Evolutionary conservation across 1,139 yeast genomes (phyloP).

Genomic region (Hansenula anomala): DNA sequence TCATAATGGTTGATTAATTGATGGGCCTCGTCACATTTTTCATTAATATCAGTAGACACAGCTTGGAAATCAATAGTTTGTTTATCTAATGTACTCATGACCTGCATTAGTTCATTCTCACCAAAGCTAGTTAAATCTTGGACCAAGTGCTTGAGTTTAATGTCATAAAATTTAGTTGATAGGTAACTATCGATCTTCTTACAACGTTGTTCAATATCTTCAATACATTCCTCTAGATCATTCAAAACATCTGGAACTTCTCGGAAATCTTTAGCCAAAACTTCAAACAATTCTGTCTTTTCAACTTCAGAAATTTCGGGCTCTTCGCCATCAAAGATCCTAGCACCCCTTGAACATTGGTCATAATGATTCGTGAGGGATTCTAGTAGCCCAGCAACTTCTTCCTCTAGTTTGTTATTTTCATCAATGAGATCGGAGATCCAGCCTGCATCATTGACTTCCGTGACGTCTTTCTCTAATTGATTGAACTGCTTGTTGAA

Average conservation of each 20-base stretch:
- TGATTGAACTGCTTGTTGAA: slow-evolving; percentile 14
- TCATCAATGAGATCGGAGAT: slow-evolving; percentile 24
- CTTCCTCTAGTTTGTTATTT: slow-evolving; percentile 56
- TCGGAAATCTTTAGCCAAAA: slow-evolving; percentile 32
- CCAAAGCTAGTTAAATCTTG: slow-evolving; percentile 22
- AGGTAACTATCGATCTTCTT: slow-evolving; percentile 21
- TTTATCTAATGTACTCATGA: slow-evolving; percentile 21
- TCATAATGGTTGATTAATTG: slow-evolving; percentile 43
- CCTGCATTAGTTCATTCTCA: slow-evolving; percentile 18
- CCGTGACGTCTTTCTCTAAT: slow-evolving; percentile 16
- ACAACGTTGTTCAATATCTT: slow-evolving; percentile 26
- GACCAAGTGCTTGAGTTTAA: slow-evolving; percentile 21
- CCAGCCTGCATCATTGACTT: slow-evolving; percentile 6
- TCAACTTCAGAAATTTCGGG: slow-evolving; percentile 19
- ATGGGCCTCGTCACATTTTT: slow-evolving; percentile 24
- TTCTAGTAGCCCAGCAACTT: slow-evolving; percentile 63
- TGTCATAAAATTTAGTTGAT: slow-evolving; percentile 10
- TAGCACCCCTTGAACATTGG: slow-evolving; percentile 50
- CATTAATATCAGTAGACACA: slow-evolving; percentile 19
- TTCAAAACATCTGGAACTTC: slow-evolving; percentile 32
- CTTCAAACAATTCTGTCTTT: slow-evolving; percentile 31
- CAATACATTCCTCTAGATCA: slow-evolving; percentile 27
- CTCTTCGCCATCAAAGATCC: slow-evolving; percentile 23
- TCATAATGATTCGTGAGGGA: slow-evolving; percentile 81
- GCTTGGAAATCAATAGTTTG: slow-evolving; percentile 22